Base-by-base conservation (phyloP, 192 early-diverging fungal genomes). In the Gorgonomyces haynaldii region DNA sequence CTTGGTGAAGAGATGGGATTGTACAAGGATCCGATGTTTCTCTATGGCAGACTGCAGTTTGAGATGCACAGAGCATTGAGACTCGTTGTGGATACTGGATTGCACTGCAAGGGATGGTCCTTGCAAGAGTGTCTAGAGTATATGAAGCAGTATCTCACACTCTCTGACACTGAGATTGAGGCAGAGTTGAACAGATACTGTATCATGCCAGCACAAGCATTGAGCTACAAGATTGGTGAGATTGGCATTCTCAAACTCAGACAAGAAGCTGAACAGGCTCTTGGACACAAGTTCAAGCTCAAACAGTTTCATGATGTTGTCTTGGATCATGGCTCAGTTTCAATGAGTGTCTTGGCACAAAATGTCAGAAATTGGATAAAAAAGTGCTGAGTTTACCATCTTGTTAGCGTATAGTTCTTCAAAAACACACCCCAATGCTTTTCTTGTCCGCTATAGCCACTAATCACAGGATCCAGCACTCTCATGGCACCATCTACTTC, bases 401-500 rank as follows among this genome's bases (percentile, higher is more conserved):
- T n/a, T 1, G 70, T 70, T 8, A 62, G 65, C 15, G 37, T 29
- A 50, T 73, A 77, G 44, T 77, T 70, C 41, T 77, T 77, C 47
- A 77, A 48, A 58, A 77, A 73, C 15, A 64, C 61, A 6, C 74
- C 74, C 64, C 61, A 74, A 3, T 71, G 37, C 37, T 54, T 55
- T 40, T 72, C 62, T 41, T 66, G 65, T 6, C 69, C 74, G 0
- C 58, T n/a, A 0, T 68, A 56, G n/a, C 70, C 74, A 6, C 31
- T 30, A 26, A 77, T 21, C 9, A 74, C 66, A 5, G 74, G 74
- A 50, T 77, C 70, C 12, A 77, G 10, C 7, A 70, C 65, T 1
- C 74, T 52, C 66, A 70, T 70, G 9, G 67, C 66, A 3, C 62
- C 68, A 58, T 77, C 74, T 57, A 58, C 65, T 53, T 77, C 74